phyloP scores from a whole-genome alignment of 148 eudicot species.

The Euryodendron excelsum region DNA sequence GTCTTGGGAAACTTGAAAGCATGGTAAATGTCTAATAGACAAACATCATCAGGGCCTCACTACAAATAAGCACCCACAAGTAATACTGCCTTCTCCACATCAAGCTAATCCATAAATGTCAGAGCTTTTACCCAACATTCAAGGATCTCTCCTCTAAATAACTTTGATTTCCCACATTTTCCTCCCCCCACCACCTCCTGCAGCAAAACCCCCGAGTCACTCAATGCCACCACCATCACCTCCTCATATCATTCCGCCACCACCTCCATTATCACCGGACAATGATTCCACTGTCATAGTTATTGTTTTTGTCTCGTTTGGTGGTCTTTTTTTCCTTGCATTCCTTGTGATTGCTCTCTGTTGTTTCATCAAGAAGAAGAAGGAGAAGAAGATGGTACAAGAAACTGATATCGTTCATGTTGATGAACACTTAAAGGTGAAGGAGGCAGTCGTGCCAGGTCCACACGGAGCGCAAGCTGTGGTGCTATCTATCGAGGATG shows the following conservation, averaged over 20 bases:
- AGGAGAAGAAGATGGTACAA: conserved; percentile 37
- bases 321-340: conserved; percentile 58
- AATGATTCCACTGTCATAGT: conserved; percentile 46
- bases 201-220: background rate
- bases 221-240: conserved; percentile 24
- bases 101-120: background rate
- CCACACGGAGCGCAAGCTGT: conserved; percentile 58
- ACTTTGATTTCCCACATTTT: conserved; percentile 24
- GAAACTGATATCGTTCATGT: conserved; percentile 41
- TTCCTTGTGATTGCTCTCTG: conserved; percentile 48
- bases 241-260: conserved; percentile 25
- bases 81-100: conserved; percentile 1
- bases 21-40: conserved; percentile 22
- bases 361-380: conserved; percentile 56
- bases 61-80: conserved; percentile 26
- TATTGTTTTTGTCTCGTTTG: conserved; percentile 50
- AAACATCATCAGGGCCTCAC: conserved; percentile 2
- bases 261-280: conserved; percentile 41
- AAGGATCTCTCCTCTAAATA: conserved; percentile 20
- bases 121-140: conserved; percentile 3
- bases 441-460: conserved; percentile 50
- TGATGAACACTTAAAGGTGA: conserved; percentile 47
- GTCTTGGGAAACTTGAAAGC: conserved; percentile 55
- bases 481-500: conserved; percentile 54
- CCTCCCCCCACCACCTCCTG: conserved; percentile 6